Conservation (phyloP, 1,139 yeast species). For the Yamadazyma dendronema region DNA sequence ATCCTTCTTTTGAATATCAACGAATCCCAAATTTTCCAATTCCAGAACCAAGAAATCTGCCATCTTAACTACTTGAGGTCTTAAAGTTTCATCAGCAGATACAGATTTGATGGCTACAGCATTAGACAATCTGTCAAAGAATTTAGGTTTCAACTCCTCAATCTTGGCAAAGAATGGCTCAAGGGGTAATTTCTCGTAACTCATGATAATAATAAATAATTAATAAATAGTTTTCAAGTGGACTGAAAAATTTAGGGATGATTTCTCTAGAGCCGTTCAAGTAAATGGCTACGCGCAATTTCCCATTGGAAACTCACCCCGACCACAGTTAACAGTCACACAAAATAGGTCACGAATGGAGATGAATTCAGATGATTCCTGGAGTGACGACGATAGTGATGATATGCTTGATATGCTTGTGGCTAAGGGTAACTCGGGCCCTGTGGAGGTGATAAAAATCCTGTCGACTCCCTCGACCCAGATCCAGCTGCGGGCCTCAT, state of each 20-base stretch:
- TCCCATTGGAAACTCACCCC: conserved; percentile 2
- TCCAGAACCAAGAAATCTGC: conserved; percentile 76
- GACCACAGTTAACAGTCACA: too few species aligned
- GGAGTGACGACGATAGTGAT: neutral
- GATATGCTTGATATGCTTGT: too few species aligned
- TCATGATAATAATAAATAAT: conserved; percentile 7
- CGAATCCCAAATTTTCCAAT: conserved; percentile 68
- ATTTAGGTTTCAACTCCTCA: conserved; percentile 67
- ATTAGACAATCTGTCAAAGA: conserved; percentile 63
- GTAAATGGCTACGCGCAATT: conserved; percentile 4
- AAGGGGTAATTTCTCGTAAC: conserved; percentile 41
- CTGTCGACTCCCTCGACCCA: too few species aligned
- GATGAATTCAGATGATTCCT: neutral
- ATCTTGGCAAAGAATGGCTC: conserved; percentile 56
- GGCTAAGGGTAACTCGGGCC: too few species aligned
- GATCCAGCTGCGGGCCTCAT: too few species aligned
- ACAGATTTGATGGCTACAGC: conserved; percentile 96
- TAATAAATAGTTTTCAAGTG: neutral
- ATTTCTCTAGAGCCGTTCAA: conserved; percentile 5
- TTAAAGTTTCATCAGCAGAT: conserved; percentile 81
- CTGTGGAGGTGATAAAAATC: too few species aligned
- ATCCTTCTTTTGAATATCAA: conserved; percentile 76
- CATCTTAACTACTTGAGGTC: conserved; percentile 86
- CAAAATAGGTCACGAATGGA: neutral
- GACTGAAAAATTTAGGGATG: too few species aligned